Percentiles rank a stretch among this genome's conserved stretches.
Conservation (phyloP, 139 green algal genomes). For the Chlorokybus atmophyticus region DNA sequence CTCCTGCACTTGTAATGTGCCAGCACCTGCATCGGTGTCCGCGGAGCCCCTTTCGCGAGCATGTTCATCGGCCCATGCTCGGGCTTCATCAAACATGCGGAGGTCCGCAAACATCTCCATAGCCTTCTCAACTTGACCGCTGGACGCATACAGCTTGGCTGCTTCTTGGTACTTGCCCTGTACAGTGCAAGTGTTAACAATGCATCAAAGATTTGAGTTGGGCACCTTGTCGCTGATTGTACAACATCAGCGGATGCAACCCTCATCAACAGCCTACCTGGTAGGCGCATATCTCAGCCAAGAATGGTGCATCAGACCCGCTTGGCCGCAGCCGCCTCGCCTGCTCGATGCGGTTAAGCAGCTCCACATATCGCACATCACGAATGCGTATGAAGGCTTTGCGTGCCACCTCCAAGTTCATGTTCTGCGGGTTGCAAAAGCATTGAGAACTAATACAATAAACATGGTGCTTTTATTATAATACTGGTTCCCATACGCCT, state of each 20-base stretch:
- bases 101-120: slow-evolving; percentile 73
- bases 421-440: too few relatives aligned
- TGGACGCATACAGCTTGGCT: slow-evolving; percentile 40
- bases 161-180: slow-evolving; percentile 60
- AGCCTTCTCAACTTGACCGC: slow-evolving; percentile 36
- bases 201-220: too few relatives aligned
- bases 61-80: slow-evolving; percentile 56
- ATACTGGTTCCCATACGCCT: too few relatives aligned
- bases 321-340: slow-evolving; percentile 1
- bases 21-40: neutral
- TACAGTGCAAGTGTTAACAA: too few relatives aligned
- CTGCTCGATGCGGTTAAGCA: slow-evolving; percentile 49
- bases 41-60: slow-evolving; percentile 7
- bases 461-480: too few relatives aligned
- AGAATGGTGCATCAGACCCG: slow-evolving; percentile 32
- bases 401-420: slow-evolving; percentile 53
- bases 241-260: too few relatives aligned
- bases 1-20: slow-evolving; percentile 31
- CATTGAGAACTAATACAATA: too few relatives aligned
- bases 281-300: slow-evolving; percentile 55
- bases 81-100: slow-evolving; percentile 64
- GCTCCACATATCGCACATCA: slow-evolving; percentile 53
- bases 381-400: slow-evolving; percentile 58
- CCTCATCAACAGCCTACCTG: too few relatives aligned
- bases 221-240: too few relatives aligned